Conservation (phyloP, 2,329 filamentous ascomycete species). For the Diaporthe helianthi region DNA sequence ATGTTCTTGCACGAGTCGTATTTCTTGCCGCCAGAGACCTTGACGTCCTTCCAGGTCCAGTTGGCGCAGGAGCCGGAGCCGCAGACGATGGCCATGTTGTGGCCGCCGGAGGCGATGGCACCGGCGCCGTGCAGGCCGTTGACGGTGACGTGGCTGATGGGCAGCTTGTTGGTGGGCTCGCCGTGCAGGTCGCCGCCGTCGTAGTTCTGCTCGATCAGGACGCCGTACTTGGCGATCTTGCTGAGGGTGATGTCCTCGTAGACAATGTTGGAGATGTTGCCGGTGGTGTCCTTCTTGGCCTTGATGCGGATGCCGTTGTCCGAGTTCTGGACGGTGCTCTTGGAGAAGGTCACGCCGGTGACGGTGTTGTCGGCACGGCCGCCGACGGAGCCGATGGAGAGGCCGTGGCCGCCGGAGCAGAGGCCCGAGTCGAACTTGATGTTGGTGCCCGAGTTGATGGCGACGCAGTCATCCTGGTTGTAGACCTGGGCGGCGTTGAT, state of each 20-base stretch:
- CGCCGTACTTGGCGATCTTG: constrained; percentile 31
- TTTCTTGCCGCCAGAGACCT: constrained; percentile 24
- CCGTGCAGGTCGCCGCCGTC: constrained; percentile 31
- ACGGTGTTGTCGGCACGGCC: constrained; percentile 61
- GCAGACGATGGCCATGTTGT: constrained; percentile 32
- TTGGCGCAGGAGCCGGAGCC: constrained; percentile 26
- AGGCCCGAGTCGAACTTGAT: constrained; percentile 49
- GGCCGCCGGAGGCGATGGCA: constrained; percentile 15
- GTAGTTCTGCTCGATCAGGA: constrained; percentile 34
- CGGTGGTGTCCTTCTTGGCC: constrained; percentile 18
- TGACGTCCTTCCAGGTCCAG: constrained; percentile 32
- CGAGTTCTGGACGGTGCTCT: constrained; percentile 56
- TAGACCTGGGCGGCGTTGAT: constrained; percentile 59
- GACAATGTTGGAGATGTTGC: constrained; percentile 14
- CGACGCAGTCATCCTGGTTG: constrained; percentile 67
- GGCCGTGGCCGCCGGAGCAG: constrained; percentile 59
- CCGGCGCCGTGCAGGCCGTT: constrained; percentile 24
- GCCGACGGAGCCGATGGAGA: constrained; percentile 64
- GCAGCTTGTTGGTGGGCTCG: constrained; percentile 27
- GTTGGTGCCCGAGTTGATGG: constrained; percentile 60
- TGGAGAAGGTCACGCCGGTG: constrained; percentile 55
- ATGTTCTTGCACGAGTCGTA: constrained; percentile 29
- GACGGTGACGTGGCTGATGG: constrained; percentile 32
- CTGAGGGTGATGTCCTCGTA: constrained; percentile 28
- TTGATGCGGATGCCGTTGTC: constrained; percentile 51